Percentiles rank a stretch among this genome's conserved stretches.
phyloP scores from a whole-genome alignment of 352 stramenopile species.

The Phytophthora brassicae region DNA sequence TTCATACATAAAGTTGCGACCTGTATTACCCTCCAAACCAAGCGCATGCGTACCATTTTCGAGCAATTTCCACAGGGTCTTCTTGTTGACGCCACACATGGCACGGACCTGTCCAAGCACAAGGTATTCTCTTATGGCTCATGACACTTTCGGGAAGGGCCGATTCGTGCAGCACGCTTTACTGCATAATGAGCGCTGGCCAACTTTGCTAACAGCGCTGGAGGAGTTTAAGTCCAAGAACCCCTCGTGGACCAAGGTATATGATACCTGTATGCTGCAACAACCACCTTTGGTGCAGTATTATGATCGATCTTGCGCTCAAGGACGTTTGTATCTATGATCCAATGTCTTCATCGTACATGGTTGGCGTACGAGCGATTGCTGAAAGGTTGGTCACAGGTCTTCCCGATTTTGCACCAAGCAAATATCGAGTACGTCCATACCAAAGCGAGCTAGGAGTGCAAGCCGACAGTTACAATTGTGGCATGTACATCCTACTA shows the following conservation, averaged over 20 bases:
- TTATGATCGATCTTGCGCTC: too few relatives aligned
- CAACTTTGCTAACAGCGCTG: slow-evolving; percentile 13
- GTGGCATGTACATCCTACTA: too few relatives aligned
- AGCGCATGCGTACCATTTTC: slow-evolving; percentile 14
- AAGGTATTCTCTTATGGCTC: slow-evolving; percentile 26
- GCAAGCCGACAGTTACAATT: too few relatives aligned
- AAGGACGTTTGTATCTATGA: neutral
- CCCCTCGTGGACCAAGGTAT: too few relatives aligned
- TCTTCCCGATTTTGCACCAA: slow-evolving; percentile 1
- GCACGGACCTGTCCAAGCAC: slow-evolving; percentile 24
- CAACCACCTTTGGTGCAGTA: too few relatives aligned
- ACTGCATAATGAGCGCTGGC: slow-evolving; percentile 17
- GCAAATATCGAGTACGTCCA: too few relatives aligned
- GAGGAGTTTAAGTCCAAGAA: slow-evolving; percentile 28
- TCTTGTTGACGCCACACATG: slow-evolving; percentile 26
- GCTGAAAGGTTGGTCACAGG: neutral
- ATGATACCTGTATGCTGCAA: too few relatives aligned
- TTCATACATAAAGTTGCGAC: slow-evolving; percentile 1
- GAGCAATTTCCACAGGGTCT: slow-evolving; percentile 20
- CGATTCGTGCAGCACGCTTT: slow-evolving; percentile 32
- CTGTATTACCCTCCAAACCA: slow-evolving; percentile 19
- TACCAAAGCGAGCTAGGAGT: too few relatives aligned
- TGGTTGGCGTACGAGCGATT: neutral
- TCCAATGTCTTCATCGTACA: neutral
- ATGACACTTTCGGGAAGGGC: slow-evolving; percentile 21